Evolutionary conservation across 768 basidiomycete species (phyloP).

Genomic region (Rhodotorula graminis): DNA sequence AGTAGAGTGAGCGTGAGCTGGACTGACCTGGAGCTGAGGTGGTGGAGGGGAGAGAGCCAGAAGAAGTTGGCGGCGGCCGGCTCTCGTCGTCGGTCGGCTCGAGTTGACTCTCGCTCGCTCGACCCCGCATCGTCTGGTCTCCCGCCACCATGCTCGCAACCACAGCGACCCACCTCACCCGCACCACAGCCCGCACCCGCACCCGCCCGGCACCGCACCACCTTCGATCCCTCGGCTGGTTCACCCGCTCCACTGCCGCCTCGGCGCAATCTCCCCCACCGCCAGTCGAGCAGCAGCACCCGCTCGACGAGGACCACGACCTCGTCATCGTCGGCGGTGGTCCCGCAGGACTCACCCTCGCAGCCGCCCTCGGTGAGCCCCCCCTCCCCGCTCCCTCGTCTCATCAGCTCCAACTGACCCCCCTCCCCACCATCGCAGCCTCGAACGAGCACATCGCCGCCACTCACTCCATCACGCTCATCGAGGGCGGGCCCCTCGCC

Average conservation of each 20-base stretch:
- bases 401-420: background rate
- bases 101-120: no score
- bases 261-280: background rate
- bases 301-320: conserved; percentile 55
- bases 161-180: background rate
- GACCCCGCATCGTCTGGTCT: no score
- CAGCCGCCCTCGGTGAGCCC: conserved; percentile 68
- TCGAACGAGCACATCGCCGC: conserved; percentile 58
- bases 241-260: background rate
- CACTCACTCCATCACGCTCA: conserved; percentile 61
- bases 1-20: background rate
- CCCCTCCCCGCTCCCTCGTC: background rate
- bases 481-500: conserved; percentile 75
- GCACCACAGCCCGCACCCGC: no score
- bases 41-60: no score
- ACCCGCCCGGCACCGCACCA: background rate
- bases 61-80: no score
- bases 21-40: no score
- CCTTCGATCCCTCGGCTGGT: conserved; percentile 1
- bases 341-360: conserved; percentile 82
- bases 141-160: background rate
- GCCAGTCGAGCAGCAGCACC: background rate
- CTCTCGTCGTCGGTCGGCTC: no score
- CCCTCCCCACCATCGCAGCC: conserved; percentile 42
- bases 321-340: conserved; percentile 93